These are phyloP conservation scores for Annulohypoxylon truncatum DNA, from an alignment of 2,329 filamentous ascomycete genomes.

Conservation along the genomic window DNA sequence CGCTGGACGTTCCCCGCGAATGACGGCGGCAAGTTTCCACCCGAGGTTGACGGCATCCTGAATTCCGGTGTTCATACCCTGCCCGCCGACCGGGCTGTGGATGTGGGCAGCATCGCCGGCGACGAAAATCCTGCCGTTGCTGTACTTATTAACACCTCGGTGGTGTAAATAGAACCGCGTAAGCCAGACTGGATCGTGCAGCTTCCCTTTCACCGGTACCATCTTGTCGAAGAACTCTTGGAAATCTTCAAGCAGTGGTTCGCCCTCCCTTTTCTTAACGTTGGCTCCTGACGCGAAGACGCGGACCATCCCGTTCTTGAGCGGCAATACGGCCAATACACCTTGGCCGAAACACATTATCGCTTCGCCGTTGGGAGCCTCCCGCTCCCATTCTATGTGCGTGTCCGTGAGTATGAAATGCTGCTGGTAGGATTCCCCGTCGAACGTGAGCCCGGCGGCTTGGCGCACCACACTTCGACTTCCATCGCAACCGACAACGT, in stretches of 20 bases:
- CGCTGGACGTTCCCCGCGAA: neutral
- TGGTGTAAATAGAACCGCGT: slow-evolving; percentile 1
- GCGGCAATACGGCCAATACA: neutral
- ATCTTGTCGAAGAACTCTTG: neutral
- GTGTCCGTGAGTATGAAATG: slow-evolving; percentile 2
- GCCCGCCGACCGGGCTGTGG: neutral
- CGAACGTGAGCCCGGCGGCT: slow-evolving; percentile 1
- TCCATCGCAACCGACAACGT: neutral
- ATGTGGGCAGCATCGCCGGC: slow-evolving; percentile 6
- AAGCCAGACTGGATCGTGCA: neutral
- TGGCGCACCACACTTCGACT: neutral
- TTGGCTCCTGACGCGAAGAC: neutral
- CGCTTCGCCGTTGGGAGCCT: neutral
- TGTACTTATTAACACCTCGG: slow-evolving; percentile 1
- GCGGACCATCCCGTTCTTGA: neutral
- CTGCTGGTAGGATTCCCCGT: neutral
- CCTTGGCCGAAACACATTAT: slow-evolving; percentile 1
- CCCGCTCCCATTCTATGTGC: neutral
- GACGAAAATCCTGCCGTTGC: slow-evolving; percentile 10
- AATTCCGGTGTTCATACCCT: slow-evolving; percentile 5
- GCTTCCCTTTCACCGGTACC: neutral
- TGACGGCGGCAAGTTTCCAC: slow-evolving; percentile 8
- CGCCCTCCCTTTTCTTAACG: neutral
- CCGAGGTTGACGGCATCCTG: slow-evolving; percentile 5
- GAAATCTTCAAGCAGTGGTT: neutral